Evolutionary conservation across 352 stramenopile species (phyloP).

Genomic region (Plasmopara muralis): DNA sequence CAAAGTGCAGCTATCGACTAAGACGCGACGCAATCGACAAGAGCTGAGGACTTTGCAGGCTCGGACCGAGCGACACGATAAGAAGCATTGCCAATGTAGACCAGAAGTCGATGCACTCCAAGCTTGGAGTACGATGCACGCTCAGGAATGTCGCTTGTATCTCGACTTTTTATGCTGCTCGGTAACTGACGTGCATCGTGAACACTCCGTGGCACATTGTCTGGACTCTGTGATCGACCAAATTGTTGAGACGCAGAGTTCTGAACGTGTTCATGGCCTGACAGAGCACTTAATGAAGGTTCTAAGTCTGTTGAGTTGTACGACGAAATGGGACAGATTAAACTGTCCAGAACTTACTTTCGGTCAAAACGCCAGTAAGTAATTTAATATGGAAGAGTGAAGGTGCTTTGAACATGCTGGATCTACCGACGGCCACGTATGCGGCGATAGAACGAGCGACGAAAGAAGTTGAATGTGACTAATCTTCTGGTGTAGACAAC

Average conservation of each 20-base stretch:
- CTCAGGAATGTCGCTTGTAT: conserved; percentile 41
- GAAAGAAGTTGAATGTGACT: too few relatives aligned
- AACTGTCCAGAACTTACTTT: not conserved
- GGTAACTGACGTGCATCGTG: conserved; percentile 24
- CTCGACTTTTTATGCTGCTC: conserved; percentile 50
- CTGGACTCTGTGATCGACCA: conserved; percentile 26
- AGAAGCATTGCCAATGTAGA: conserved; percentile 3
- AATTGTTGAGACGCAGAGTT: conserved; percentile 18
- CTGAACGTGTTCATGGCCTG: conserved; percentile 17
- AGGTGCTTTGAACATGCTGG: too few relatives aligned
- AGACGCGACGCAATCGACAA: conserved; percentile 3
- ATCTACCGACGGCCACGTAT: too few relatives aligned
- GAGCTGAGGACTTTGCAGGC: conserved; percentile 8
- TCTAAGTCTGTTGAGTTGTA: conserved; percentile 4
- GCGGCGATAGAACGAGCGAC: too few relatives aligned
- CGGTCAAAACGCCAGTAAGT: too few relatives aligned
- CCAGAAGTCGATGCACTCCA: conserved; percentile 27
- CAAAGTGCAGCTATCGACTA: conserved; percentile 1
- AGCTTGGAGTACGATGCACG: conserved; percentile 35
- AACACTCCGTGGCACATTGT: conserved; percentile 24
- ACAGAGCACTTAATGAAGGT: conserved; percentile 5
- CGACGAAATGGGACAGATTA: not conserved
- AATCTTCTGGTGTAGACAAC: too few relatives aligned
- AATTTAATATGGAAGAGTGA: too few relatives aligned
- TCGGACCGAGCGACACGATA: conserved; percentile 4